These are phyloP conservation scores for Trypanosoma conorhini DNA, from an alignment of 208 protist genomes.

Conservation along the genomic window DNA sequence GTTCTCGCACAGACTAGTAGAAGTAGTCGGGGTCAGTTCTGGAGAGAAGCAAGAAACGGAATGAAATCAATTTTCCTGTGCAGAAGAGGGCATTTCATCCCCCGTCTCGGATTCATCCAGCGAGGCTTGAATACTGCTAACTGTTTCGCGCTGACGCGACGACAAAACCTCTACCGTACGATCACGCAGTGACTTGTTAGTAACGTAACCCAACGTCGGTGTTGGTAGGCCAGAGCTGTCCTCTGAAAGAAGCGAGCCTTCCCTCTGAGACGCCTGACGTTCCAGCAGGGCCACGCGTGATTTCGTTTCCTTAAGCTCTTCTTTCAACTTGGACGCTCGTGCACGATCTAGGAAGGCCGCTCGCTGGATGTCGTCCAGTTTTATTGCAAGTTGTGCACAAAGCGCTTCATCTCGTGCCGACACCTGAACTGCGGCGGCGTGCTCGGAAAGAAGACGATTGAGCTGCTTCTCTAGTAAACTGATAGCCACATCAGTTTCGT, in stretches of 20 bases:
- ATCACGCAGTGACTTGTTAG: constrained; percentile 25
- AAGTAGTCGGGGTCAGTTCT: not conserved
- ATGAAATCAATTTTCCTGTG: not conserved
- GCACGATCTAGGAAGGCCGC: constrained; percentile 65
- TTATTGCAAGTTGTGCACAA: constrained; percentile 51
- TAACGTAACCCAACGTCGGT: constrained; percentile 4
- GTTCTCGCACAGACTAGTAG: not conserved
- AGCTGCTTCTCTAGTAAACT: constrained; percentile 58
- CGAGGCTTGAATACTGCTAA: constrained; percentile 12
- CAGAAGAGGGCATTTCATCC: not conserved
- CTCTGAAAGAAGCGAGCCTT: constrained; percentile 16
- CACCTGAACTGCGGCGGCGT: constrained; percentile 54
- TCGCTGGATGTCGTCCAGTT: constrained; percentile 59
- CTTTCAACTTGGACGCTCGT: constrained; percentile 61
- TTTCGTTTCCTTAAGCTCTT: constrained; percentile 58
- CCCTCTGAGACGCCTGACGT: not conserved
- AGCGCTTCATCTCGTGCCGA: constrained; percentile 44
- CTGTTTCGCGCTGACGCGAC: constrained; percentile 5
- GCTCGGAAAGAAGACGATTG: constrained; percentile 58
- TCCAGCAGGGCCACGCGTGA: constrained; percentile 37
- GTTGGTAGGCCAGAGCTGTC: constrained; percentile 20
- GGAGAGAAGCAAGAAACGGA: not conserved
- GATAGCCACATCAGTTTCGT: constrained; percentile 35
- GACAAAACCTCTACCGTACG: constrained; percentile 34
- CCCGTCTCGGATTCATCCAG: constrained; percentile 5